These are phyloP conservation scores for Arachis hypogaea DNA, from an alignment of 306 rosid species.

Conservation along the genomic window DNA sequence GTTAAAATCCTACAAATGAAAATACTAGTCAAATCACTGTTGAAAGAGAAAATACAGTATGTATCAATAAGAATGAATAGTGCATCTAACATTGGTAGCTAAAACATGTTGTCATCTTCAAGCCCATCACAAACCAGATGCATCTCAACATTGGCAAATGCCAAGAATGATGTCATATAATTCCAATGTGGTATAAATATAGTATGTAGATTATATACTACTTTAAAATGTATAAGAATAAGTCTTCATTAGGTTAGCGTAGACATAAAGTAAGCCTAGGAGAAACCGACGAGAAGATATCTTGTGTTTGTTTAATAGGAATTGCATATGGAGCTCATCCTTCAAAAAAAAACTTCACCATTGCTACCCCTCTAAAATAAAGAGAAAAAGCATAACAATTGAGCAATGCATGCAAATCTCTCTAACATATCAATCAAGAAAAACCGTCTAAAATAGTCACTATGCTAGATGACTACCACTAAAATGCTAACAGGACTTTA, in stretches of 20 bases:
- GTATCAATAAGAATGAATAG: conserved; percentile 29
- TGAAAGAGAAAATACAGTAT: conserved; percentile 9
- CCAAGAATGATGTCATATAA: neutral
- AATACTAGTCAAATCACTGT: conserved; percentile 44
- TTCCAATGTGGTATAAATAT: neutral
- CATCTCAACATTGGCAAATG: neutral
- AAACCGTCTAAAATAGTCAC: neutral
- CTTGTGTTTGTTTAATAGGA: too few relatives aligned
- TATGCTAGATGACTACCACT: neutral
- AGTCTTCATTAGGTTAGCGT: neutral
- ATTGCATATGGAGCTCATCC: too few relatives aligned
- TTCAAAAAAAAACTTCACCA: too few relatives aligned
- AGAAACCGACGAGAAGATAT: too few relatives aligned
- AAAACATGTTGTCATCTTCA: neutral
- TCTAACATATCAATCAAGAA: neutral
- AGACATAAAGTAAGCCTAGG: too few relatives aligned
- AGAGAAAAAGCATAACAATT: neutral
- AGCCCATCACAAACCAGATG: conserved; percentile 8
- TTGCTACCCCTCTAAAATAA: too few relatives aligned
- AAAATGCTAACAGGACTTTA: neutral
- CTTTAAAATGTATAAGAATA: conserved; percentile 10
- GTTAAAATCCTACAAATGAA: conserved; percentile 74
- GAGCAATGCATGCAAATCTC: neutral
- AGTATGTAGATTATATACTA: neutral
- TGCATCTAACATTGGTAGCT: conserved; percentile 21